Base-by-base conservation (phyloP, 352 stramenopile species). In the Globisporangium rhizosaccharum region DNA sequence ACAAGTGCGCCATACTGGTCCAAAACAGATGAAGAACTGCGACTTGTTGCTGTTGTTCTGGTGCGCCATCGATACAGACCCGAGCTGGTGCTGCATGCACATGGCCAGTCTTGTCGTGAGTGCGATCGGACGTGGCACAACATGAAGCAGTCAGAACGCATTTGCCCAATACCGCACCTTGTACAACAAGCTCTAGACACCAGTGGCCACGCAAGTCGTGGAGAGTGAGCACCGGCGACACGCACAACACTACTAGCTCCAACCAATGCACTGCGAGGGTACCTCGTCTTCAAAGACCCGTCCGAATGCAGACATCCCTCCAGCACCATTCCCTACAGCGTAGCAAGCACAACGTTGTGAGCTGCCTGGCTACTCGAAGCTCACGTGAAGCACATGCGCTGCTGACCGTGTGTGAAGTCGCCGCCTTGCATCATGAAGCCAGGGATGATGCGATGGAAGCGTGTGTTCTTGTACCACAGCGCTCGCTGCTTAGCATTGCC, bases 1-100 rank as follows among this genome's bases (percentile, higher is more conserved):
- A 41, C 5, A 9, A 8, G 15, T 52, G 37, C 23, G 20, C 57
- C 71, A 50, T 57, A 90, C 77, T 7, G 67, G 68, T 25, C 70
- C 63, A 46, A 95, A 97, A 51, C 93, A 99, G 62, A 99, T 98
- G 77, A 99, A 99, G 79, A 99, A 99, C 73, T 99, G 98, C 51
- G 85, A 98, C 18, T 96, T 96, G 75, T 99, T 99, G 15, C 83
- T 99, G 68, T 96, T 84, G 62, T 79, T 96, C 64, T 94, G 89
- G 66, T 99, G 99, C 14, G 97, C 97, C 97, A 99, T 99, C 51
- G 92, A 97, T 37, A 99, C 83, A 39, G 98, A 87, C 9, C 95
- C 96, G 46, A 82, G 67, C 59, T 94, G 82, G 51, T 95, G 87
- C 82, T 97, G 73, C 33, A 44, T 25, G 47, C n/a, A 23, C 20